Percentiles rank a stretch among this genome's conserved stretches.
Evolutionary conservation across 345 rosid genomes (phyloP).

Genomic region (Excoecaria cochinchinensis): DNA sequence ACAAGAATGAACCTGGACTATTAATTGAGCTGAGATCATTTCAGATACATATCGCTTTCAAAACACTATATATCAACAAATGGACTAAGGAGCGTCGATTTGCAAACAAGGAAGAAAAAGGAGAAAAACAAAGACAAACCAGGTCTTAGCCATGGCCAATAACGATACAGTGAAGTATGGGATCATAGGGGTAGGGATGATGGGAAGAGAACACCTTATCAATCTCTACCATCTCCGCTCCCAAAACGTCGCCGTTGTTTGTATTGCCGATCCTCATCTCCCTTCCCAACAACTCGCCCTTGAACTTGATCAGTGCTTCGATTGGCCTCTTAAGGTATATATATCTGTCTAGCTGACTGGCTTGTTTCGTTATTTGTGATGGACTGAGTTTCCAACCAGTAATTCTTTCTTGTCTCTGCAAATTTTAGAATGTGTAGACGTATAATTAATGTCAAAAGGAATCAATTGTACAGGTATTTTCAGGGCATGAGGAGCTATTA

Average conservation of each 20-base stretch:
- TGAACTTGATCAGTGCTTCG: conserved; percentile 56
- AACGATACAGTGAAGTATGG: conserved; percentile 55
- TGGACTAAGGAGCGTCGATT: too few relatives aligned
- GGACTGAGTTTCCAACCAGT: too few relatives aligned
- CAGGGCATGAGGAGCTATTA: conserved; percentile 71
- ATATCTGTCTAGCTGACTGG: too few relatives aligned
- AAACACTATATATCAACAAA: too few relatives aligned
- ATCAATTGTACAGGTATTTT: conserved; percentile 48
- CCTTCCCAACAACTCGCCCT: conserved; percentile 67
- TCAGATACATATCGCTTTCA: too few relatives aligned
- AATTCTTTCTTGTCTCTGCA: not conserved
- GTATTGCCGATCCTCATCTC: conserved; percentile 78
- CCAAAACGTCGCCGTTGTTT: conserved; percentile 63
- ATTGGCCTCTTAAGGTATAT: conserved; percentile 62
- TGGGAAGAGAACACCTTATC: conserved; percentile 95
- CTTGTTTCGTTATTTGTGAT: not conserved
- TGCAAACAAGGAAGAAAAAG: too few relatives aligned
- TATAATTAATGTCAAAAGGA: too few relatives aligned
- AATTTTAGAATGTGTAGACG: not conserved
- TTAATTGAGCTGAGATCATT: too few relatives aligned
- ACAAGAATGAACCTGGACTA: too few relatives aligned
- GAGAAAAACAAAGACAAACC: not conserved
- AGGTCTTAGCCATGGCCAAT: conserved; percentile 18
- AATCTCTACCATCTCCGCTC: conserved; percentile 75
- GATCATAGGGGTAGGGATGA: conserved; percentile 89